Percentiles rank a stretch among this genome's conserved stretches.
phyloP scores from a whole-genome alignment of 208 protist species.

The Endotrypanum monterogeii region DNA sequence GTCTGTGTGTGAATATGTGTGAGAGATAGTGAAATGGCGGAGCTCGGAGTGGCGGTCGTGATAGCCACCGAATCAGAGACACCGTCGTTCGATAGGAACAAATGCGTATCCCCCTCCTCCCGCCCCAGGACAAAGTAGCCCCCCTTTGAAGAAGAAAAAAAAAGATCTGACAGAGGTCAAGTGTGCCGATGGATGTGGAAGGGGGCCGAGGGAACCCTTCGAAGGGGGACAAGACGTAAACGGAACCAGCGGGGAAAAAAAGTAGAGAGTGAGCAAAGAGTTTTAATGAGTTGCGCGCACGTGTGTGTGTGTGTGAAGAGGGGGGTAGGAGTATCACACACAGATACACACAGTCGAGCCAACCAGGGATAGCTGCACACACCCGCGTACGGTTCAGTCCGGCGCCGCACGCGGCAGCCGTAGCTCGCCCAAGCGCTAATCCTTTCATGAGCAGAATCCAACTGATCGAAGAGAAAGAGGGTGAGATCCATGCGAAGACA shows the following conservation, averaged over 20 bases:
- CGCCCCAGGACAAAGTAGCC: neutral
- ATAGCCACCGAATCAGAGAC: neutral
- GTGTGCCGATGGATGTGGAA: neutral
- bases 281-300: neutral
- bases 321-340: too few relatives aligned
- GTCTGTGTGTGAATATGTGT: neutral
- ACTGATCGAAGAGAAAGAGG: too few relatives aligned
- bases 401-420: too few relatives aligned
- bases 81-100: neutral
- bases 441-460: too few relatives aligned
- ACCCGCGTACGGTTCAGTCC: too few relatives aligned
- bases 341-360: too few relatives aligned
- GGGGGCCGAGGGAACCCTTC: neutral
- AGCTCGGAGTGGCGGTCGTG: neutral
- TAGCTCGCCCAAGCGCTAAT: too few relatives aligned
- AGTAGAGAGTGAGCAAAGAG: neutral
- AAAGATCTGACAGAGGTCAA: neutral
- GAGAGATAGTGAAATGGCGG: neutral
- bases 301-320: neutral
- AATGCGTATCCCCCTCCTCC: neutral
- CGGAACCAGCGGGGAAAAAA: neutral
- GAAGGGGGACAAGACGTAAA: neutral
- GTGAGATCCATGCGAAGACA: too few relatives aligned
- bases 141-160: too few relatives aligned
- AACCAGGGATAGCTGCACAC: too few relatives aligned